Evolutionary conservation across 2,329 filamentous ascomycete genomes (phyloP).

Genomic region (Verticillium alfalfae): DNA sequence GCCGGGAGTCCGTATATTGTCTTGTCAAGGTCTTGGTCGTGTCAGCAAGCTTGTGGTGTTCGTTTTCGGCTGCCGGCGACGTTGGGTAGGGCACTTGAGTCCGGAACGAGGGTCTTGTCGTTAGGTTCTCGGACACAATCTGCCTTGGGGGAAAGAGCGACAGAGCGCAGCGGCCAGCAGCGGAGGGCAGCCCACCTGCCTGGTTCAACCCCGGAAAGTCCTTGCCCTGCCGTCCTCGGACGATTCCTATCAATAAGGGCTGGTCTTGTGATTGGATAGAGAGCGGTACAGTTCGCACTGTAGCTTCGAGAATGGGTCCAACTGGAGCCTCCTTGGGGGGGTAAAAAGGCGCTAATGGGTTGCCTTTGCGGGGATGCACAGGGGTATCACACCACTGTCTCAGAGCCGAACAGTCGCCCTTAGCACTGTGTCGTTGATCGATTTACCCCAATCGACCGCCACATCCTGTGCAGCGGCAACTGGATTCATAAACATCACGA

Average conservation of each 20-base stretch:
- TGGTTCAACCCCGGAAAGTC: background rate
- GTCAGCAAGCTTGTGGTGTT: background rate
- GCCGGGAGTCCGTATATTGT: background rate
- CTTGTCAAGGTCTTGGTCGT: background rate
- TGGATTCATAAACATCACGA: background rate
- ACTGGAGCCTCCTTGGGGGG: background rate
- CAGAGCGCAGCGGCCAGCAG: background rate
- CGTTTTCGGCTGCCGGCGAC: background rate
- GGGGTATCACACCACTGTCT: background rate
- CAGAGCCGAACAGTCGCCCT: background rate
- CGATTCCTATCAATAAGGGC: background rate
- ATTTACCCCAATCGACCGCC: background rate
- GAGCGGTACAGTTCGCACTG: background rate
- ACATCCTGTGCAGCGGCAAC: background rate
- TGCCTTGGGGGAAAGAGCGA: background rate
- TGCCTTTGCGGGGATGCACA: background rate
- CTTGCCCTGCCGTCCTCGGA: background rate
- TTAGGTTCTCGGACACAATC: background rate
- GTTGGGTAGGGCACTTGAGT: background rate
- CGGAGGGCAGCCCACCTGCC: background rate
- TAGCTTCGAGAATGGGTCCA: background rate
- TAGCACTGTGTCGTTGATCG: background rate
- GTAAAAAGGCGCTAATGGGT: background rate
- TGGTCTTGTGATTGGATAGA: background rate
- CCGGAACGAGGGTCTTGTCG: background rate